Conservation (phyloP, 345 rosid species). For the Raphanus sativus region DNA sequence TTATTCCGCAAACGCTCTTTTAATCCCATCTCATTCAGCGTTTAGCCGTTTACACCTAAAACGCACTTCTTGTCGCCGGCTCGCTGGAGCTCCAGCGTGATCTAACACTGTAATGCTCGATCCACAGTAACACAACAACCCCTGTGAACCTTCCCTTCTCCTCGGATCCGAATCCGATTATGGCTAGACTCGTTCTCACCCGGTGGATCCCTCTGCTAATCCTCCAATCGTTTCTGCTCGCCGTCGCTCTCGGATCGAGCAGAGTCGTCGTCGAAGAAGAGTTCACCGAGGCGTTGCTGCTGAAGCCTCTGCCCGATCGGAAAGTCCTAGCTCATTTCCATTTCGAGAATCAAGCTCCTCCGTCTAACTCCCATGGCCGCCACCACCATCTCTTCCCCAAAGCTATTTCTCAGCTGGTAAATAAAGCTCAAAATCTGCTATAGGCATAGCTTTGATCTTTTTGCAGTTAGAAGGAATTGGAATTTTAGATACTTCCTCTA, state of each 20-base stretch:
- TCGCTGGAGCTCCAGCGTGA: slow-evolving; percentile 28
- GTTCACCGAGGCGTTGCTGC: slow-evolving; percentile 66
- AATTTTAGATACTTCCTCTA: neutral
- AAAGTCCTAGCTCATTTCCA: slow-evolving; percentile 84
- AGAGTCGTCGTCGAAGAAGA: slow-evolving; percentile 51
- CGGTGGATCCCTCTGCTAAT: slow-evolving; percentile 26
- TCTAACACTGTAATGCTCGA: slow-evolving; percentile 17
- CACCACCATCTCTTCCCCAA: slow-evolving; percentile 98
- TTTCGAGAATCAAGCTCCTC: slow-evolving; percentile 66
- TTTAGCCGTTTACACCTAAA: neutral
- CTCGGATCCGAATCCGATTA: slow-evolving; percentile 20
- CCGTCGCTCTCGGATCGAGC: slow-evolving; percentile 44
- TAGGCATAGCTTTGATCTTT: neutral
- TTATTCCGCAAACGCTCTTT: neutral
- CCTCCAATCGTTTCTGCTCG: slow-evolving; percentile 18
- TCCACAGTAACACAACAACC: neutral
- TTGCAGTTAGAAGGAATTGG: neutral
- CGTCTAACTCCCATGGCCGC: slow-evolving; percentile 65
- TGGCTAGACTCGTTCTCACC: slow-evolving; percentile 19
- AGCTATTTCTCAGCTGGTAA: slow-evolving; percentile 88
- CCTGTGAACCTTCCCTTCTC: neutral
- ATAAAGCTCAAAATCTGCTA: slow-evolving; percentile 1
- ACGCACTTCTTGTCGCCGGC: slow-evolving; percentile 22
- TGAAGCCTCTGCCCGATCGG: slow-evolving; percentile 86
- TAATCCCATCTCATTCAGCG: neutral